phyloP scores from a whole-genome alignment of 768 basidiomycete species.

The Boletus rubroflammeus region DNA sequence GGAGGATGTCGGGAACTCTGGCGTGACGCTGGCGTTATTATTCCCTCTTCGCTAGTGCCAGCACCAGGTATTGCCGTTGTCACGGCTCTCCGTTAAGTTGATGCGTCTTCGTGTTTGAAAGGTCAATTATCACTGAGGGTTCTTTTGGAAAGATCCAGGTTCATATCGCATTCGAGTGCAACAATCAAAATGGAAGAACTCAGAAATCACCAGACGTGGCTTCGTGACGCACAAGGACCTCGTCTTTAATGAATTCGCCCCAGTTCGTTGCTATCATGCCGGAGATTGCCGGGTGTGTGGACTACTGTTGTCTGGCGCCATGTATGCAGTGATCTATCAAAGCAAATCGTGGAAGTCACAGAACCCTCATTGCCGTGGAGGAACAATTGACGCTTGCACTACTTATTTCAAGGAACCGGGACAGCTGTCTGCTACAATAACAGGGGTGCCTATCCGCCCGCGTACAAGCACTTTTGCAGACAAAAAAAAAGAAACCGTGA shows the following conservation, averaged over 20 bases:
- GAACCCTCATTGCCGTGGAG: not conserved
- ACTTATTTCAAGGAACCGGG: not conserved
- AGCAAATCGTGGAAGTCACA: not conserved
- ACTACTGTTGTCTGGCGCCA: not conserved
- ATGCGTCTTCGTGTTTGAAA: not conserved
- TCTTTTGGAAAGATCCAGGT: not conserved
- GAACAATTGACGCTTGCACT: not conserved
- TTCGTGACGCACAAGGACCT: not conserved
- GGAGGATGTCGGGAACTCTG: not conserved
- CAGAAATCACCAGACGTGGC: not conserved
- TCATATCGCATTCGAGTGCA: not conserved
- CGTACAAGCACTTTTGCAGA: no score
- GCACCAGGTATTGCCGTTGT: not conserved
- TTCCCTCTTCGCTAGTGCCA: not conserved
- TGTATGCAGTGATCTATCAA: not conserved
- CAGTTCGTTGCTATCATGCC: not conserved
- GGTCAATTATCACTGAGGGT: not conserved
- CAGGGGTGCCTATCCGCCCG: not conserved
- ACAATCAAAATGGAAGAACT: not conserved
- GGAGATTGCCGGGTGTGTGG: not conserved
- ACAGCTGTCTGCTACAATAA: not conserved
- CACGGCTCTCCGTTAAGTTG: not conserved
- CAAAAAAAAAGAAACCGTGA: not conserved
- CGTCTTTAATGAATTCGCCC: not conserved
- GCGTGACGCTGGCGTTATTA: not conserved